These are phyloP conservation scores for Spergularia marina DNA, from an alignment of 148 eudicot species.

Conservation along the genomic window DNA sequence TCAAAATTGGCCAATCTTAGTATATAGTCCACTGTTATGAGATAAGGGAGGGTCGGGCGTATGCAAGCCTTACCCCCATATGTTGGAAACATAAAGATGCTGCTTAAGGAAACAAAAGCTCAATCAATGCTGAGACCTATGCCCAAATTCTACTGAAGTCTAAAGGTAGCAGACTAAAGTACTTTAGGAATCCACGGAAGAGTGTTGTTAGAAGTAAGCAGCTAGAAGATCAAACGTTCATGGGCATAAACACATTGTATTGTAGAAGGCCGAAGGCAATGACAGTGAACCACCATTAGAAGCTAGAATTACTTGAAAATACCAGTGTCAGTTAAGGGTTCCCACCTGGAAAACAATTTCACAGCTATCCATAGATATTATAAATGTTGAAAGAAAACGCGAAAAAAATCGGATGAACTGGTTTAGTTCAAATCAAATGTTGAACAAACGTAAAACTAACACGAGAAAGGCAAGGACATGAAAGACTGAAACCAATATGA, in stretches of 20 bases:
- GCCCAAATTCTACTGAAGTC: no score
- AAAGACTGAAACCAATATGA: not conserved
- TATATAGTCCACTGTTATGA: no score
- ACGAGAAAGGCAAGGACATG: not conserved
- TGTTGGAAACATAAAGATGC: no score
- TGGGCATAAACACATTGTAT: not conserved
- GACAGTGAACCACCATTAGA: not conserved
- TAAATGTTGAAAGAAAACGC: not conserved
- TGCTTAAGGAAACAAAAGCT: no score
- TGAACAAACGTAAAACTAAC: not conserved
- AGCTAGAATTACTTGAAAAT: not conserved
- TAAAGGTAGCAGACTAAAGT: no score
- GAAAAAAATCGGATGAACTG: not conserved
- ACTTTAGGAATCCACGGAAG: not conserved
- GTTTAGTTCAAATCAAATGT: not conserved
- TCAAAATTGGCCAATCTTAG: no score
- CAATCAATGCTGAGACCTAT: no score
- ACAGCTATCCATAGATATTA: not conserved
- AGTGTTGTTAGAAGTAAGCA: not conserved
- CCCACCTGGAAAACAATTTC: not conserved
- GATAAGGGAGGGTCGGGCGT: no score
- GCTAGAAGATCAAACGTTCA: not conserved
- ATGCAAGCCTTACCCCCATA: no score
- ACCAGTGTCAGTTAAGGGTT: not conserved
- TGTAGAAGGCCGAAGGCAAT: not conserved